Conservation (phyloP, 1,284 basidiomycete genomes). For the Fistulina hepatica region DNA sequence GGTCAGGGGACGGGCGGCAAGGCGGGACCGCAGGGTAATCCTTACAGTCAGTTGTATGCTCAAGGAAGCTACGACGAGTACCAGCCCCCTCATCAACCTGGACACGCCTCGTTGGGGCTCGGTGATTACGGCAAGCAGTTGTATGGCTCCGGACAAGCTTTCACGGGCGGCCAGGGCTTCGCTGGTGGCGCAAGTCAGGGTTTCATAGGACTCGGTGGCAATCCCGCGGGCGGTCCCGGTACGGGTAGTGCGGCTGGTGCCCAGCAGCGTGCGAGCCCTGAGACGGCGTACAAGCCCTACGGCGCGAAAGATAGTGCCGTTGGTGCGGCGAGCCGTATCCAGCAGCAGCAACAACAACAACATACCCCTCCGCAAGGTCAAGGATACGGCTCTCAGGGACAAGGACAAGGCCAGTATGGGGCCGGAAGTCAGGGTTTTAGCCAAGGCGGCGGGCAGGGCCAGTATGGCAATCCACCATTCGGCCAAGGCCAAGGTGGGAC, state of each 20-base stretch:
- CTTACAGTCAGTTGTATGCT: slow-evolving; percentile 35
- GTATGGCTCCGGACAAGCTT: slow-evolving; percentile 1
- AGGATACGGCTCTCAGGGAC: slow-evolving; percentile 25
- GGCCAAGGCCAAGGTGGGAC: no score
- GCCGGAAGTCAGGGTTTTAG: slow-evolving; percentile 28
- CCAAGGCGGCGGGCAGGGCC: slow-evolving; percentile 34
- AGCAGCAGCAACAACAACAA: background rate
- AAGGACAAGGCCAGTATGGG: slow-evolving; percentile 29
- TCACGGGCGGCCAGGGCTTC: slow-evolving; percentile 18
- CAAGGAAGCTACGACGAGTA: slow-evolving; percentile 63
- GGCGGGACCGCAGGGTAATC: slow-evolving; percentile 11
- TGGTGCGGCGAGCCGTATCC: slow-evolving; percentile 25
- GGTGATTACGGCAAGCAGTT: slow-evolving; percentile 52
- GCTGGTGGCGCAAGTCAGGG: slow-evolving; percentile 47
- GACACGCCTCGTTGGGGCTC: slow-evolving; percentile 39
- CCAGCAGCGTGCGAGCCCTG: slow-evolving; percentile 50
- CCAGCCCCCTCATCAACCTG: slow-evolving; percentile 31
- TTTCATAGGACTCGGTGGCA: slow-evolving; percentile 53
- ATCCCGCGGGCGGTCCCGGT: slow-evolving; percentile 39
- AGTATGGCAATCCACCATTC: slow-evolving; percentile 35
- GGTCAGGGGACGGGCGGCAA: slow-evolving; percentile 8
- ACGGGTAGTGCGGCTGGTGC: slow-evolving; percentile 27
- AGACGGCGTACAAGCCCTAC: slow-evolving; percentile 65
- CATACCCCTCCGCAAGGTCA: slow-evolving; percentile 27
- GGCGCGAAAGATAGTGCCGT: slow-evolving; percentile 51